Evolutionary conservation across 768 basidiomycete species (phyloP), one percentile per base, ranked within the genome.

Genomic region (Suillus weaverae): DNA sequence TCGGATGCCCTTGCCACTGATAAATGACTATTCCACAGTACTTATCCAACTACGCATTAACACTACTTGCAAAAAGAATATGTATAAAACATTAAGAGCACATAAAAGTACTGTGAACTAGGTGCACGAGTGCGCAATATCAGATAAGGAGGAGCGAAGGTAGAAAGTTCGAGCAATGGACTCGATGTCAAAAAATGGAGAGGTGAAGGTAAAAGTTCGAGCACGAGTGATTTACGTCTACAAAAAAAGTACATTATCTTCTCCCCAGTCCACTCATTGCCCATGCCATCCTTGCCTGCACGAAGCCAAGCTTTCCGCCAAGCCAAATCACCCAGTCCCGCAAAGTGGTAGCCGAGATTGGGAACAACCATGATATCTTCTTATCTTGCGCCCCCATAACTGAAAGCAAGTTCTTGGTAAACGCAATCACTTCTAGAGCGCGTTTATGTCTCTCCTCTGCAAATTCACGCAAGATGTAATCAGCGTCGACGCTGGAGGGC

Each of bases 381-480:
- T 44, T 26, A 48, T 64, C 30, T 41, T 35, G 30, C 20, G 7
- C 5, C n/a, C 69, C 69, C 36, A 68, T 32, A 13, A 70, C 53
- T 16, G 64, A 50, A 18, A 71, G 64, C 69, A 79, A 66, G 14
- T 68, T 62, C 71, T 82, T 81, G 11, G 80, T 77, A 26, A 80
- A 61, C n/a, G 65, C 64, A 44, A 84, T 81, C 20, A 79, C 77
- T 16, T 71, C 68, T 33, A 80, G 65, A 14, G 81, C 83, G 16
- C 74, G 74, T 36, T 68, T 71, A 9, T 74, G 75, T 20, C 83
- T 75, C 57, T 66, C 63, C 4, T 66, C 64, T 39, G 77, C 74
- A 71, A 78, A 81, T 9, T 54, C 33, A 20, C 11, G 33, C 33
- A 54, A 13, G 11, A 54, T 54, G 51, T 60, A 67, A 56, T 81